phyloP scores from a whole-genome alignment of 768 basidiomycete species.

The Strobilomyces echinocephalus region DNA sequence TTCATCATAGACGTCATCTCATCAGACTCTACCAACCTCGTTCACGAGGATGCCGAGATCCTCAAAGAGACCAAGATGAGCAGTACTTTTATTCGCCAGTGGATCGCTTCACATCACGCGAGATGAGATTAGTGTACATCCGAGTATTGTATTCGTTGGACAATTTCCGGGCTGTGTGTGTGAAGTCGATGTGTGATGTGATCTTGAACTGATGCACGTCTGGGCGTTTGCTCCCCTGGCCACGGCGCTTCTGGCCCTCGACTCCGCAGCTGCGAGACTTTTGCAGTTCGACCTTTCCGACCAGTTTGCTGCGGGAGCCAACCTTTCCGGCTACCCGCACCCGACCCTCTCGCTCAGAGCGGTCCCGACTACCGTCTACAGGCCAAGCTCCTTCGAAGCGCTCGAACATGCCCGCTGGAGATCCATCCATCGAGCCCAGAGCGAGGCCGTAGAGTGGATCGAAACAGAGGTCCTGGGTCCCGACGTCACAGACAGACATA shows the following conservation, averaged over 20 bases:
- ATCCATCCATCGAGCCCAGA: conserved; percentile 46
- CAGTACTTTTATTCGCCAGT: conserved; percentile 86
- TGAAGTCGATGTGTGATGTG: not conserved
- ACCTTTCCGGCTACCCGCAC: conserved; percentile 5
- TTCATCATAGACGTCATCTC: conserved; percentile 92
- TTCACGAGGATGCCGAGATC: conserved; percentile 60
- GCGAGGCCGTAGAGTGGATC: conserved; percentile 63
- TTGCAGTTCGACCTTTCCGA: conserved; percentile 25
- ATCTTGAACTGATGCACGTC: conserved; percentile 1
- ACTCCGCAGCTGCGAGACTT: not conserved
- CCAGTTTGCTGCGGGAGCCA: conserved; percentile 1
- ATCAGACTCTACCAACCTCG: conserved; percentile 51
- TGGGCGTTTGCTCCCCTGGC: not conserved
- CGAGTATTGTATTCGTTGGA: conserved; percentile 1
- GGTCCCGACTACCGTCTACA: conserved; percentile 48
- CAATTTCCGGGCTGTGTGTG: not conserved
- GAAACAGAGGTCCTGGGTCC: conserved; percentile 62
- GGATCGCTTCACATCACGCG: conserved; percentile 53
- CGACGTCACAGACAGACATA: conserved; percentile 73
- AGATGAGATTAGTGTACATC: conserved; percentile 9
- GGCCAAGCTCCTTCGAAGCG: conserved; percentile 49
- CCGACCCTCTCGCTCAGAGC: conserved; percentile 37
- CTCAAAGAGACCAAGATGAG: conserved; percentile 86
- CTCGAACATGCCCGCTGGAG: conserved; percentile 50
- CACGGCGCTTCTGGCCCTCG: not conserved